Percentiles rank a stretch among this genome's conserved stretches.
phyloP scores from a whole-genome alignment of 257 asterid genomes.

The Scutellaria barbata region DNA sequence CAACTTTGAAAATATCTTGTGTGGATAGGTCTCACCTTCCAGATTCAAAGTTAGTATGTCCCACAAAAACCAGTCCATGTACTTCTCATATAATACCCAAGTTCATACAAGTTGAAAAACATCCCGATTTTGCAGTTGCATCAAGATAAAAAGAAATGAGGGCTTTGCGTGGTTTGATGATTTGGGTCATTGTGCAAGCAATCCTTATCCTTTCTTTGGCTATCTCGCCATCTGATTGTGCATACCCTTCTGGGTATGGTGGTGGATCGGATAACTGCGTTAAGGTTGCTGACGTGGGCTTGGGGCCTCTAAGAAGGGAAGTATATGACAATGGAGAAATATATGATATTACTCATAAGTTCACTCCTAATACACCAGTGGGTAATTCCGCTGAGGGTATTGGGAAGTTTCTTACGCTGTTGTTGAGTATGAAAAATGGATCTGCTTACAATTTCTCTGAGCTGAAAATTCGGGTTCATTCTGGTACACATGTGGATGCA shows the following conservation, averaged over 20 bases:
- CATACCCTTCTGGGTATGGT: conserved; percentile 57
- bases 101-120: not conserved
- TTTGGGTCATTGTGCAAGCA: conserved; percentile 41
- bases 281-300: conserved; percentile 38
- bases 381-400: conserved; percentile 61
- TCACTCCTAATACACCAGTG: conserved; percentile 58
- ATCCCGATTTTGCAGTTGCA: not conserved
- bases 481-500: conserved; percentile 94
- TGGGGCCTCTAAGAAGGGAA: conserved; percentile 50
- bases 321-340: conserved; percentile 58
- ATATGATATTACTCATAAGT: conserved; percentile 71
- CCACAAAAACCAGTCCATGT: not conserved
- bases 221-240: conserved; percentile 40
- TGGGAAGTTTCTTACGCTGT: conserved; percentile 57
- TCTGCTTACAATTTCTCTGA: conserved; percentile 82
- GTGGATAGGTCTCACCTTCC: not conserved
- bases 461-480: conserved; percentile 62
- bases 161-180: conserved; percentile 39
- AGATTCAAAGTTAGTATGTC: not conserved
- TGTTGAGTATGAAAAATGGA: conserved; percentile 78
- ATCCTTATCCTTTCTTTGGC: conserved; percentile 33
- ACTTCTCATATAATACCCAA: too few species aligned
- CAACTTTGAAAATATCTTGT: conserved; percentile 19
- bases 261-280: conserved; percentile 46
- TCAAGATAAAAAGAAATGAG: conserved; percentile 43